Conservation (phyloP, 2,329 filamentous ascomycete species). For the Arachnopeziza araneosa region DNA sequence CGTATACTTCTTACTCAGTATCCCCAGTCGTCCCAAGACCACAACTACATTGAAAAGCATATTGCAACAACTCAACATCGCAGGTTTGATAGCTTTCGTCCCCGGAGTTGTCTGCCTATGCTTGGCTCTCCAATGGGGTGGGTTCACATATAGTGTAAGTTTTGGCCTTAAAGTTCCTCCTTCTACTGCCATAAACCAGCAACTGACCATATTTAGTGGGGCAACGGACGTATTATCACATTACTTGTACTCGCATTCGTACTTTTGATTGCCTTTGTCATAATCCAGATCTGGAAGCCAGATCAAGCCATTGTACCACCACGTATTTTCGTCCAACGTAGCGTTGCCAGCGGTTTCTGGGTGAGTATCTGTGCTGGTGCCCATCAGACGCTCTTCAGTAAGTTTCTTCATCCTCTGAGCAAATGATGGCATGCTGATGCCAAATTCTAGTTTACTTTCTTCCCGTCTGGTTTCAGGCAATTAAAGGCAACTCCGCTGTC, state of each 20-base stretch:
- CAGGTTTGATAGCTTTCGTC: constrained; percentile 34
- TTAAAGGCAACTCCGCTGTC: constrained; percentile 36
- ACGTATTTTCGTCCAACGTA: constrained; percentile 32
- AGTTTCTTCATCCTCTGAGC: not conserved
- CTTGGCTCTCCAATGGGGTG: constrained; percentile 31
- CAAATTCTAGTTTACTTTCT: constrained; percentile 33
- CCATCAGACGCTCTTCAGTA: constrained; percentile 6
- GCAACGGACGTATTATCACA: constrained; percentile 25
- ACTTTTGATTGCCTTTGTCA: constrained; percentile 24
- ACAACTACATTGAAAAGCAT: constrained; percentile 34
- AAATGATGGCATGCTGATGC: not conserved
- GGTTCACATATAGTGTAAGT: constrained; percentile 33
- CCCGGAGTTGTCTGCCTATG: constrained; percentile 31
- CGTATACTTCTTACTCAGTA: constrained; percentile 32
- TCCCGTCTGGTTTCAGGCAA: constrained; percentile 44
- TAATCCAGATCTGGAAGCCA: constrained; percentile 26
- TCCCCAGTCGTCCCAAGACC: constrained; percentile 4
- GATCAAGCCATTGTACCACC: constrained; percentile 31
- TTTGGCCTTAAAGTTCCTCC: not conserved
- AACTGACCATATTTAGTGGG: constrained; percentile 12
- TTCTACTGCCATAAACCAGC: not conserved
- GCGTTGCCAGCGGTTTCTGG: constrained; percentile 19
- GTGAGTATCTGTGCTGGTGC: constrained; percentile 6
- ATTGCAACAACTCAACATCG: constrained; percentile 37
- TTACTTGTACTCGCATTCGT: constrained; percentile 29